A percentile compares a stretch with the other conserved stretches of the same genome.
phyloP scores from a whole-genome alignment of 495 filamentous ascomycete species.

The Talaromyces adpressus region DNA sequence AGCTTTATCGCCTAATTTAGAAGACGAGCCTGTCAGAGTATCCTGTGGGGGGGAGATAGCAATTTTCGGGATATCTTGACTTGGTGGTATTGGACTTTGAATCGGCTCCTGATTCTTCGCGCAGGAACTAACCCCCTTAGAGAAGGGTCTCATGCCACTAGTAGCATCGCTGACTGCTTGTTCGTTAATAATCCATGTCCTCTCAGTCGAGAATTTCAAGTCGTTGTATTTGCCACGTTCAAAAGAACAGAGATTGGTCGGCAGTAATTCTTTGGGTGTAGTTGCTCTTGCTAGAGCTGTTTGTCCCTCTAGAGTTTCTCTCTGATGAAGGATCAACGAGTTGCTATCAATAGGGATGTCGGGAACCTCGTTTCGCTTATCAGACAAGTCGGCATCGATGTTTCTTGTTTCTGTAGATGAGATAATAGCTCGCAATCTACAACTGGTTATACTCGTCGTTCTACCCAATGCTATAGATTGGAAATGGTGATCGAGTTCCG shows the following conservation, averaged over 20 bases:
- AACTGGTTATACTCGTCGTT: not conserved
- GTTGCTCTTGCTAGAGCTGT: not conserved
- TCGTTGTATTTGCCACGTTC: not conserved
- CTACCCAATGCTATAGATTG: not conserved
- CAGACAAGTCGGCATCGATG: not conserved
- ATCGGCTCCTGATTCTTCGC: not conserved
- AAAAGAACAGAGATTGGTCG: not conserved
- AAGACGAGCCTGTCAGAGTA: not conserved
- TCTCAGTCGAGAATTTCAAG: not conserved
- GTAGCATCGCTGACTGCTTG: not conserved
- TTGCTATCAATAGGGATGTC: not conserved
- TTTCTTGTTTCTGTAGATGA: not conserved
- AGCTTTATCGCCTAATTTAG: not conserved
- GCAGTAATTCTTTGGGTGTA: not conserved
- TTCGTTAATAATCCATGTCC: not conserved
- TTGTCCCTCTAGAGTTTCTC: not conserved
- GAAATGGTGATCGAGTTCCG: not conserved
- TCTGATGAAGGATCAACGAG: not conserved
- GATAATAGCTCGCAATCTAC: not conserved
- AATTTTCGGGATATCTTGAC: not conserved
- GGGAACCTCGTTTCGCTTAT: not conserved
- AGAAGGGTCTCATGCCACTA: not conserved
- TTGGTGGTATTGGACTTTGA: not conserved
- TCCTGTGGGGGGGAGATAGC: not conserved
- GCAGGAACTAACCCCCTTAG: not conserved